phyloP scores from a whole-genome alignment of 768 basidiomycete genomes.

The Rhizopogon sp. region DNA sequence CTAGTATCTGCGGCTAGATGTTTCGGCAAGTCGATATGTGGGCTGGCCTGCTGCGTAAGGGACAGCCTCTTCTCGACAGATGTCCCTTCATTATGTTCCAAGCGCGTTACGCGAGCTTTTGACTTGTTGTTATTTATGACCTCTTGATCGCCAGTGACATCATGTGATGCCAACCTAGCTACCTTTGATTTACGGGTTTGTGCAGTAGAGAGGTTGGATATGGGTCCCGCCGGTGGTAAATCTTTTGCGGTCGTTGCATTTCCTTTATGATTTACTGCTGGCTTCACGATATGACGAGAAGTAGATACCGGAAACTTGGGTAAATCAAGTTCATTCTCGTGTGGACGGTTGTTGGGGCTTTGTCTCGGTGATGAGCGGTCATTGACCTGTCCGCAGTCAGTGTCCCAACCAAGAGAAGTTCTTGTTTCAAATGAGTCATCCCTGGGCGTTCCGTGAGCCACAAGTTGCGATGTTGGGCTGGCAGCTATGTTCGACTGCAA shows the following conservation, averaged over 20 bases:
- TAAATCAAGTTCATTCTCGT: not conserved
- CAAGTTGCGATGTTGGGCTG: not conserved
- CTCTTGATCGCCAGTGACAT: not conserved
- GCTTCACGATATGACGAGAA: not conserved
- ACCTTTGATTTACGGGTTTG: not conserved
- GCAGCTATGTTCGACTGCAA: not conserved
- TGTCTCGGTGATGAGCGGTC: not conserved
- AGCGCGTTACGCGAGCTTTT: not conserved
- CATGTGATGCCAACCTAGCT: not conserved
- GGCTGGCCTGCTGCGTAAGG: not conserved
- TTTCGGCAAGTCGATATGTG: not conserved
- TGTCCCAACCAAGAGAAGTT: not conserved
- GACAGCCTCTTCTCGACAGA: not conserved
- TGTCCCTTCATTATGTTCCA: not conserved
- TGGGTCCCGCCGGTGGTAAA: not conserved
- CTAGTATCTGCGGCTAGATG: slow-evolving; percentile 2
- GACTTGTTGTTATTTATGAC: not conserved
- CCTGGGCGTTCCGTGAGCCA: not conserved
- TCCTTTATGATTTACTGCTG: too few species aligned
- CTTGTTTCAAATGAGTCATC: not conserved
- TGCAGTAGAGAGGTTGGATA: not conserved
- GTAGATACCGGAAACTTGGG: too few species aligned
- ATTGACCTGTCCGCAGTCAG: not conserved
- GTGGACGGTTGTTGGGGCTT: not conserved
- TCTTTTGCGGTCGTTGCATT: not conserved